These are phyloP conservation scores for Colletotrichum zoysiae DNA, from an alignment of 2,329 filamentous ascomycete genomes.

Conservation along the genomic window DNA sequence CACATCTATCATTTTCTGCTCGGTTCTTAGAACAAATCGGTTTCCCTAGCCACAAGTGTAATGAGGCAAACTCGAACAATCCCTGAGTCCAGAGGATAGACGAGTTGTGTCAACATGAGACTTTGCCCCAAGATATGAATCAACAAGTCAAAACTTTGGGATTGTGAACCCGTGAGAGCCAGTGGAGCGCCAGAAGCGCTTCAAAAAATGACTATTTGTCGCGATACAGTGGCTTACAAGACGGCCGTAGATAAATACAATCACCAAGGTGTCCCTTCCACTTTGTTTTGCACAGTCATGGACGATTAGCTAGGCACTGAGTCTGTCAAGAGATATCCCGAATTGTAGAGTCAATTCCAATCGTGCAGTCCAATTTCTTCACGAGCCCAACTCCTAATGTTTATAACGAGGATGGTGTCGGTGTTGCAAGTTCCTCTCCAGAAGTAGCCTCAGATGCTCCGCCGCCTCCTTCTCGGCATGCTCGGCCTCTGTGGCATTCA, in stretches of 20 bases:
- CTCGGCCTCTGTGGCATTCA: conserved; percentile 1
- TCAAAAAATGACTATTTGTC: background rate
- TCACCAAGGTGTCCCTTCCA: background rate
- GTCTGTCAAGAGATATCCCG: background rate
- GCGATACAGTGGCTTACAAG: background rate
- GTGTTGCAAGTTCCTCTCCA: conserved; percentile 7
- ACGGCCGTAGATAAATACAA: background rate
- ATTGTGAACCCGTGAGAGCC: background rate
- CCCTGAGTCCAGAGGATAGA: no score
- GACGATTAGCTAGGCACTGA: fast-evolving
- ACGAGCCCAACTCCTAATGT: background rate
- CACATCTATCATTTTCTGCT: background rate
- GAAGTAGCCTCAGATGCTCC: background rate
- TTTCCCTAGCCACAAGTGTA: conserved; percentile 53
- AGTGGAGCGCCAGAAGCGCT: background rate
- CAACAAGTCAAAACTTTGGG: no score
- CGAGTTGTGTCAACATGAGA: no score
- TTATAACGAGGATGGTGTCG: background rate
- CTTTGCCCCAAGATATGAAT: no score
- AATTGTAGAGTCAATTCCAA: background rate
- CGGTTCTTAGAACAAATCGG: background rate
- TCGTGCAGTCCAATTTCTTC: background rate
- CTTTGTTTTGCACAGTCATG: background rate
- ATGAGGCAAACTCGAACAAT: no score
- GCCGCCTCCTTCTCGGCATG: background rate